Evolutionary conservation across 2,329 filamentous ascomycete genomes (phyloP), one percentile per base, ranked within the genome.

Genomic region (Stagonosporopsis rhizophila): DNA sequence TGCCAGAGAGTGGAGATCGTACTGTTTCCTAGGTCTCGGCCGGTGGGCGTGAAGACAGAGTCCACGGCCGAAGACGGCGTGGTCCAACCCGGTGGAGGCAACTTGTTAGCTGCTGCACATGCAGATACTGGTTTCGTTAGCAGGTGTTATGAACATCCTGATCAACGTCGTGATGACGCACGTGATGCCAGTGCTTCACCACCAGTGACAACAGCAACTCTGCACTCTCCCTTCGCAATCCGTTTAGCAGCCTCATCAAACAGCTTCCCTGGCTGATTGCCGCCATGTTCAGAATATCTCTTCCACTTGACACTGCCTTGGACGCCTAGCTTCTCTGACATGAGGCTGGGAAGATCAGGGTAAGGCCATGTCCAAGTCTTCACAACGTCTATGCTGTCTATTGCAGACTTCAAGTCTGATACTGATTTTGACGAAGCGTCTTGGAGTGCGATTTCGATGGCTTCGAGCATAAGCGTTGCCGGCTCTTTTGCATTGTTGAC

Each of bases 351-450:
- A 1, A 89, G 71, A 66, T 89, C 82, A 1, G 78, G 72, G 66
- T 89, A 89, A 0, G 83, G 81, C 87, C 87, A 89, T 0, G 87
- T 88, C 87, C 87, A 89, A 0, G 84, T 85, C 37, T 79, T 80
- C 9, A 89, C 85, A 4, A 88, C 81, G 39, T 82, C 78, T 41
- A 89, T 77, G 61, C 82, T 85, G 66, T 89, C 86, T 48, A 87
- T 82, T 0, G 73, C 71, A 0, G 75, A 64, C 56, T 78, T 78
- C 0, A 87, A 67, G 0, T 74, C 65, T 2, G 68, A 53, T 1
- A 66, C 35, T 1, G 69, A 64, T 12, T 69, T 64, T 8, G 79
- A 62, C 1, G 69, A 72, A 0, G 81, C 80, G 61, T 89, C 85
- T 35, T 76, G 51, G 3, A 88, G 66, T 2, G 86, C 84, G 15